These are phyloP conservation scores for Eutrema heterophyllum DNA, from an alignment of 345 rosid species.

Conservation along the genomic window DNA sequence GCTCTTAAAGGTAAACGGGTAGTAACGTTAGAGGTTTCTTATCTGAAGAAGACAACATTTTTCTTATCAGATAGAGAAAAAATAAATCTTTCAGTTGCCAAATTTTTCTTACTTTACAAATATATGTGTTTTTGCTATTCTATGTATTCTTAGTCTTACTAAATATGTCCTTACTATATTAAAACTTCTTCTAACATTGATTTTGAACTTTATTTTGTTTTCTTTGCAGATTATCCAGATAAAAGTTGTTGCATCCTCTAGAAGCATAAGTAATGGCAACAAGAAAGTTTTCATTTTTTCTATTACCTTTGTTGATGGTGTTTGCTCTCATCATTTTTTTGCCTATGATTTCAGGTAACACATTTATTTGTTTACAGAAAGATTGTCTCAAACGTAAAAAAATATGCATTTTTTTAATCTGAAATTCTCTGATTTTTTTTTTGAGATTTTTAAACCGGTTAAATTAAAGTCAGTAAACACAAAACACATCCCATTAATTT, in stretches of 20 bases:
- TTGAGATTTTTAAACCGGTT: not conserved
- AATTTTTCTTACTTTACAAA: not conserved
- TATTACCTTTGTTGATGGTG: not conserved
- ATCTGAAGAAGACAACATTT: not conserved
- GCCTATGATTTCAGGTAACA: constrained; percentile 2
- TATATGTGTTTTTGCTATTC: not conserved
- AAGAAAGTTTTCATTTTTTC: not conserved
- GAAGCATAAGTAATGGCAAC: not conserved
- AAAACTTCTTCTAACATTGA: not conserved
- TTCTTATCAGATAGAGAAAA: not conserved
- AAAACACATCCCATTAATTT: not conserved
- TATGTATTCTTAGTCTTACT: not conserved
- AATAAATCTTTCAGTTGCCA: not conserved
- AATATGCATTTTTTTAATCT: too few relatives aligned
- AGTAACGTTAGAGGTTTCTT: not conserved
- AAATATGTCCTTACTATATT: not conserved
- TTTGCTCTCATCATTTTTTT: not conserved
- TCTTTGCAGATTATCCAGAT: not conserved
- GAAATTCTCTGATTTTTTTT: too few relatives aligned
- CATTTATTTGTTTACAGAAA: not conserved
- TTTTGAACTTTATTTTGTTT: not conserved
- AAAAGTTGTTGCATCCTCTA: not conserved
- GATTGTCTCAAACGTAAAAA: not conserved
- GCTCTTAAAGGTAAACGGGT: not conserved
- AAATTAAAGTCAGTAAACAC: not conserved